A percentile compares a stretch with the other conserved stretches of the same genome.
Evolutionary conservation across 1,284 basidiomycete genomes (phyloP).

Genomic region (Butyriboletus appendiculatus): DNA sequence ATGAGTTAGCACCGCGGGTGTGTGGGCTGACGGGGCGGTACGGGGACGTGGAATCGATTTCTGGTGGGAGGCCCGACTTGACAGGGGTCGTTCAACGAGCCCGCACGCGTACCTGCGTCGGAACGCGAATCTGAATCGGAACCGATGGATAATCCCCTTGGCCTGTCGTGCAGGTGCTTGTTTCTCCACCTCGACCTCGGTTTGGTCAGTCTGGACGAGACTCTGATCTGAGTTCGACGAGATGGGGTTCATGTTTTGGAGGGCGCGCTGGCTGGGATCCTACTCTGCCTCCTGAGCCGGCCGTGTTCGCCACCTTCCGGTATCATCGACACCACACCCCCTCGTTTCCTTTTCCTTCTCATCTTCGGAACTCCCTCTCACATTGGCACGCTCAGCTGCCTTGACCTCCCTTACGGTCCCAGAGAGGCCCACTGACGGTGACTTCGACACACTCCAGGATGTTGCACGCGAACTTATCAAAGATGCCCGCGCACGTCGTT

Average conservation of each 20-base stretch:
- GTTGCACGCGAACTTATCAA: background rate
- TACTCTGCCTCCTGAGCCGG: background rate
- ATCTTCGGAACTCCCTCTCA: background rate
- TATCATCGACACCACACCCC: background rate
- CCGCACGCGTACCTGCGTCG: no score
- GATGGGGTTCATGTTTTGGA: background rate
- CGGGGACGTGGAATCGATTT: no score
- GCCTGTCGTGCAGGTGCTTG: background rate
- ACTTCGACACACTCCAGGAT: constrained; percentile 7
- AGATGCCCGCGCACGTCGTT: background rate
- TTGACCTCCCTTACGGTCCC: constrained; percentile 24
- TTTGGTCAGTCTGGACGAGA: background rate
- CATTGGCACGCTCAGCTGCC: constrained; percentile 8
- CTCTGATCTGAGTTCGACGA: constrained; percentile 1
- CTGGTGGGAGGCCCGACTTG: no score
- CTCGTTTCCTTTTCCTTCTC: background rate
- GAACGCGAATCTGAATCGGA: constrained; percentile 3
- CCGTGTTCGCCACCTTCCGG: background rate
- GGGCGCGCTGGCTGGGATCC: background rate
- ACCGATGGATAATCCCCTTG: background rate
- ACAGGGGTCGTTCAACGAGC: no score
- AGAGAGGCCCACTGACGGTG: constrained; percentile 4
- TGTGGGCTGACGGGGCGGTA: no score
- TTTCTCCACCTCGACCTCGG: background rate
- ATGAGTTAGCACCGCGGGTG: no score